Evolutionary conservation across 2,329 filamentous ascomycete genomes (phyloP).

Genomic region (Daldinia sp.): DNA sequence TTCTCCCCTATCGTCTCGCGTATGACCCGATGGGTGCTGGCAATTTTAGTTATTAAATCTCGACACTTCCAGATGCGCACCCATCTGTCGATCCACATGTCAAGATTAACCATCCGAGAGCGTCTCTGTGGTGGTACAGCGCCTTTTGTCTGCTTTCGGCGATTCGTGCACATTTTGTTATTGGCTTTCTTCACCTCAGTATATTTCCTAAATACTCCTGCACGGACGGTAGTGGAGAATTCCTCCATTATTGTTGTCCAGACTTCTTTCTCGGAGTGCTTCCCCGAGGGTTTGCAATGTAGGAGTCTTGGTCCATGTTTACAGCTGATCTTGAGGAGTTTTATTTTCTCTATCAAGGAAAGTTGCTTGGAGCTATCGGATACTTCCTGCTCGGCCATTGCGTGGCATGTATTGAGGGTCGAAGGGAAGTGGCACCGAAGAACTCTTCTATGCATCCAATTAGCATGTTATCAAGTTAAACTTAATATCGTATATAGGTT

Average conservation of each 20-base stretch:
- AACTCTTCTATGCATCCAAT: background rate
- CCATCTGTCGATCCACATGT: slow-evolving; percentile 36
- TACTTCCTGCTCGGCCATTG: background rate
- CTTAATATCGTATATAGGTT: background rate
- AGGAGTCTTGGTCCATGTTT: slow-evolving; percentile 19
- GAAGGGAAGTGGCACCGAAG: background rate
- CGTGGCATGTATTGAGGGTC: background rate
- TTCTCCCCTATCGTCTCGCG: slow-evolving; percentile 31
- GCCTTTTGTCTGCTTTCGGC: slow-evolving; percentile 31
- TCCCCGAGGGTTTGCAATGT: slow-evolving; percentile 20
- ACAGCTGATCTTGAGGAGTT: slow-evolving; percentile 35
- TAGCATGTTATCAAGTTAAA: background rate
- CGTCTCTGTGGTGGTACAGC: slow-evolving; percentile 16
- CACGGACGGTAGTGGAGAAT: slow-evolving; percentile 29
- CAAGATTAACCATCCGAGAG: slow-evolving; percentile 15
- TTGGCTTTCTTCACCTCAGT: slow-evolving; percentile 27
- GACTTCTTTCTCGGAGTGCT: slow-evolving; percentile 27
- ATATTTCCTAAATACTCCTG: slow-evolving; percentile 28
- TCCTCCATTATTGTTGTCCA: slow-evolving; percentile 34
- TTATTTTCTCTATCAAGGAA: slow-evolving; percentile 27
- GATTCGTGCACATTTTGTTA: slow-evolving; percentile 27
- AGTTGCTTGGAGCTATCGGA: slow-evolving; percentile 13
- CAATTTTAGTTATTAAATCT: slow-evolving; percentile 20
- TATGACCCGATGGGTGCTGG: slow-evolving; percentile 22
- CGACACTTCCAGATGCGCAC: slow-evolving; percentile 35